These are phyloP conservation scores for Moniliella sp. DNA, from an alignment of 1,284 basidiomycete species.

Conservation along the genomic window DNA sequence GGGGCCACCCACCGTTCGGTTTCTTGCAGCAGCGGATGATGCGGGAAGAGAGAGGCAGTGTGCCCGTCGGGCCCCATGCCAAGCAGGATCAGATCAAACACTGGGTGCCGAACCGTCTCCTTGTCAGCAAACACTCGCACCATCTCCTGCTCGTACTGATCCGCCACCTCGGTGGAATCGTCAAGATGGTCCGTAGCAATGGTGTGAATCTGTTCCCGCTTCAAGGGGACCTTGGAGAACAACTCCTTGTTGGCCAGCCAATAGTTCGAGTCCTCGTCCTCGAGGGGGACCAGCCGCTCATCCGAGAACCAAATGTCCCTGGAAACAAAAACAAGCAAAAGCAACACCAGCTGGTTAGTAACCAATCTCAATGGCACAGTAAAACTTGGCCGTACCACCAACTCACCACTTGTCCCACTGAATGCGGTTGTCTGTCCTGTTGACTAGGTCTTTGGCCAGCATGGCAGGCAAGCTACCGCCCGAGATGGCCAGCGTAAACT, in stretches of 20 bases:
- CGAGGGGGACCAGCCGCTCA: slow-evolving; percentile 79
- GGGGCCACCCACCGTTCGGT: slow-evolving; percentile 80
- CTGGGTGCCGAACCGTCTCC: slow-evolving; percentile 27
- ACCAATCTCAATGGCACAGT: not conserved
- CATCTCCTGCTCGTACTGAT: slow-evolving; percentile 75
- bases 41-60: slow-evolving; percentile 85
- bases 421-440: slow-evolving; percentile 43
- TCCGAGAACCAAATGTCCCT: slow-evolving; percentile 97
- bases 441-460: slow-evolving; percentile 50
- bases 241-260: slow-evolving; percentile 52
- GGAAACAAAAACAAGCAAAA: slow-evolving; percentile 3
- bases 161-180: slow-evolving; percentile 57
- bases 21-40: slow-evolving; percentile 61
- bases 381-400: not conserved
- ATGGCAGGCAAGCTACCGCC: slow-evolving; percentile 77
- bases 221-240: slow-evolving; percentile 59
- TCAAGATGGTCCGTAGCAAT: slow-evolving; percentile 50
- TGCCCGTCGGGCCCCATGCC: slow-evolving; percentile 53
- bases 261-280: slow-evolving; percentile 81
- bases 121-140: slow-evolving; percentile 51
- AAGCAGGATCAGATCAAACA: slow-evolving; percentile 32
- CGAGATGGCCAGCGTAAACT: slow-evolving; percentile 75
- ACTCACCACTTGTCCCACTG: slow-evolving; percentile 87
- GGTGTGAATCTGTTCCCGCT: slow-evolving; percentile 53
- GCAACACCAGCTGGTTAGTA: too few species aligned